A percentile compares a stretch with the other conserved stretches of the same genome.
phyloP scores from a whole-genome alignment of 331 rosid genomes.

The Rosa hybrid region DNA sequence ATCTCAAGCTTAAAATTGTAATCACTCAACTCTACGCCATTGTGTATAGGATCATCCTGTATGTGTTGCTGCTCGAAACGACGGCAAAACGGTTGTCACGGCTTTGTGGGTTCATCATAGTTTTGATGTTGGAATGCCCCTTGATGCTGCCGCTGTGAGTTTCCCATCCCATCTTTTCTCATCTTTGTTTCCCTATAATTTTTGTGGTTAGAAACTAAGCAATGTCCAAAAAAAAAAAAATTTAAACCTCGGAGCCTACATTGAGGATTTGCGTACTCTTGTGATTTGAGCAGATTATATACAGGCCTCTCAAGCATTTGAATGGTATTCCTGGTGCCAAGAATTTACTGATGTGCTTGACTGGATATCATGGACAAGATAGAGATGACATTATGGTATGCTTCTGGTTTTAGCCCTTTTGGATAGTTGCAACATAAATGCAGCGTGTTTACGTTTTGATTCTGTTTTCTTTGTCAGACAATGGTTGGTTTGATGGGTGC shows the following conservation, averaged over 20 bases:
- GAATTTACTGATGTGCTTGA: slow-evolving; percentile 66
- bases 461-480: slow-evolving; percentile 45
- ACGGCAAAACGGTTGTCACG: slow-evolving; percentile 69
- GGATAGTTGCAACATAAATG: background rate
- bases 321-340: slow-evolving; percentile 78
- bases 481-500: slow-evolving; percentile 93
- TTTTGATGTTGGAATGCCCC: slow-evolving; percentile 63
- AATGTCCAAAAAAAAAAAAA: background rate
- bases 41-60: slow-evolving; percentile 65
- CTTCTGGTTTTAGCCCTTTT: background rate
- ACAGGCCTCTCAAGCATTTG: slow-evolving; percentile 70
- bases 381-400: slow-evolving; percentile 91
- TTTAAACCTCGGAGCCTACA: too few relatives aligned
- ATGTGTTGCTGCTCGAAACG: slow-evolving; percentile 77
- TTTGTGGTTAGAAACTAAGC: background rate
- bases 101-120: slow-evolving; percentile 85
- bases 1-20: background rate
- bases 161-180: background rate
- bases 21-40: background rate
- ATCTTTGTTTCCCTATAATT: background rate
- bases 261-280: slow-evolving; percentile 2
- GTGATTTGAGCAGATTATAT: slow-evolving; percentile 55
- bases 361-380: slow-evolving; percentile 93
- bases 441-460: slow-evolving; percentile 1
- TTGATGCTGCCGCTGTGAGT: slow-evolving; percentile 71